Percentiles rank a stretch among this genome's conserved stretches.
phyloP scores from a whole-genome alignment of 2,329 filamentous ascomycete genomes.

The Fusarium brevicatenulatum region DNA sequence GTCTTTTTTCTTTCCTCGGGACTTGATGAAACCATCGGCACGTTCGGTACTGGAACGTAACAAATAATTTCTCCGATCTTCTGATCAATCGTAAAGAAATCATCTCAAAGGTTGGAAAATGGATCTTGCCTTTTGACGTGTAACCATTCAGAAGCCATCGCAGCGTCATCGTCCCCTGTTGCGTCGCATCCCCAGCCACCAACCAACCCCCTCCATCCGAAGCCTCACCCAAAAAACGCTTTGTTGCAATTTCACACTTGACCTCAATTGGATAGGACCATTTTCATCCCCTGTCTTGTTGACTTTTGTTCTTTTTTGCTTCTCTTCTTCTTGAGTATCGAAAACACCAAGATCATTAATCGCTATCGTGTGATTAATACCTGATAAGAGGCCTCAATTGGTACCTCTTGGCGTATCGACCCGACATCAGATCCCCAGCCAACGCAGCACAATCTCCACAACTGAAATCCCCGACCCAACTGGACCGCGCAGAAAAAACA shows the following conservation, averaged over 20 bases:
- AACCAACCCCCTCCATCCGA: constrained; percentile 30
- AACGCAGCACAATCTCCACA: constrained; percentile 31
- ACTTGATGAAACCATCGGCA: neutral
- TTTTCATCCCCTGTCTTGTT: constrained; percentile 10
- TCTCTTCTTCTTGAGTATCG: neutral
- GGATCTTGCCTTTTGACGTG: constrained; percentile 18
- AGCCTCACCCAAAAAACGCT: constrained; percentile 24
- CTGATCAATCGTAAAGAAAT: constrained; percentile 6
- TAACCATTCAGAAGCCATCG: constrained; percentile 29
- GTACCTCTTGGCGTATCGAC: constrained; percentile 14
- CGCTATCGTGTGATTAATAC: neutral
- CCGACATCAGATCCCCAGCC: constrained; percentile 23
- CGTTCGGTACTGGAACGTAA: neutral
- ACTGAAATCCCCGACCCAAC: constrained; percentile 12
- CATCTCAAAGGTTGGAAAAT: constrained; percentile 21
- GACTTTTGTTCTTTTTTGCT: constrained; percentile 6
- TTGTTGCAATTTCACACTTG: constrained; percentile 20
- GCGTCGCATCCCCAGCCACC: constrained; percentile 32
- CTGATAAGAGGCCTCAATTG: constrained; percentile 10
- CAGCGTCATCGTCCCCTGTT: constrained; percentile 23
- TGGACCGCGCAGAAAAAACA: constrained; percentile 2
- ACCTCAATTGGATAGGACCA: constrained; percentile 14
- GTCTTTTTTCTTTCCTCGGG: constrained; percentile 37
- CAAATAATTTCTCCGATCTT: neutral
- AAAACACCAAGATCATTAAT: neutral